Percentiles rank a stretch among this genome's conserved stretches.
phyloP scores from a whole-genome alignment of 768 basidiomycete species.

The Lentinula boryana region DNA sequence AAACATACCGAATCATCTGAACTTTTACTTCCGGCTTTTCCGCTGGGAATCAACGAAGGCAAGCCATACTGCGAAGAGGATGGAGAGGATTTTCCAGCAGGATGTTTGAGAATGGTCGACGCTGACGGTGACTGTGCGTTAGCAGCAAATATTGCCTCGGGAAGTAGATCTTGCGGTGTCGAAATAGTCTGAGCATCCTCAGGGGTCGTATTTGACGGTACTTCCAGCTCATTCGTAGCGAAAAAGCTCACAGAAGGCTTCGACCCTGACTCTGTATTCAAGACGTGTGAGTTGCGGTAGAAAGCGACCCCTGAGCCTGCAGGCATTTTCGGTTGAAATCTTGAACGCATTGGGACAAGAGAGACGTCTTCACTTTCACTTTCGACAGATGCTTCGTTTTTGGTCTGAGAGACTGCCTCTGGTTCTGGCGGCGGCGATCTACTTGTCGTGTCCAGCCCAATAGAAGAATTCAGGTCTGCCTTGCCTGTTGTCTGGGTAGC shows the following conservation, averaged over 20 bases:
- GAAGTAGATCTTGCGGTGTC: neutral
- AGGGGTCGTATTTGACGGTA: constrained; percentile 12
- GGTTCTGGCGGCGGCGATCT: constrained; percentile 46
- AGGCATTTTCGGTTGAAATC: constrained; percentile 67
- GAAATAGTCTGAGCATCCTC: constrained; percentile 14
- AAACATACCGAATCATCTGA: constrained; percentile 50
- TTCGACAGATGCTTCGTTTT: neutral
- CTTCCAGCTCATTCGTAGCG: constrained; percentile 73
- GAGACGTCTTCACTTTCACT: constrained; percentile 1
- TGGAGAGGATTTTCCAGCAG: neutral
- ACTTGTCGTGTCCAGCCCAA: constrained; percentile 41
- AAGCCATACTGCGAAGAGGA: constrained; percentile 11
- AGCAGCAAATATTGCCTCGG: neutral
- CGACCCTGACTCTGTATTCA: constrained; percentile 39
- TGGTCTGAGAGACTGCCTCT: neutral
- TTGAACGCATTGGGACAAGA: constrained; percentile 28
- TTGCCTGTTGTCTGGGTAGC: neutral
- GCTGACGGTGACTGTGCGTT: neutral
- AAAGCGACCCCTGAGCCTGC: constrained; percentile 68
- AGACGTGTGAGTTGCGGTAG: constrained; percentile 58
- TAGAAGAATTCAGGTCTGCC: neutral
- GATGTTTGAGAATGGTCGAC: constrained; percentile 11
- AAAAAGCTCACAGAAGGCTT: constrained; percentile 64
- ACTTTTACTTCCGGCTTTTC: constrained; percentile 41
- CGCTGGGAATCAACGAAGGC: constrained; percentile 22